phyloP scores from a whole-genome alignment of 495 filamentous ascomycete genomes.

The Hamigera avellanea region DNA sequence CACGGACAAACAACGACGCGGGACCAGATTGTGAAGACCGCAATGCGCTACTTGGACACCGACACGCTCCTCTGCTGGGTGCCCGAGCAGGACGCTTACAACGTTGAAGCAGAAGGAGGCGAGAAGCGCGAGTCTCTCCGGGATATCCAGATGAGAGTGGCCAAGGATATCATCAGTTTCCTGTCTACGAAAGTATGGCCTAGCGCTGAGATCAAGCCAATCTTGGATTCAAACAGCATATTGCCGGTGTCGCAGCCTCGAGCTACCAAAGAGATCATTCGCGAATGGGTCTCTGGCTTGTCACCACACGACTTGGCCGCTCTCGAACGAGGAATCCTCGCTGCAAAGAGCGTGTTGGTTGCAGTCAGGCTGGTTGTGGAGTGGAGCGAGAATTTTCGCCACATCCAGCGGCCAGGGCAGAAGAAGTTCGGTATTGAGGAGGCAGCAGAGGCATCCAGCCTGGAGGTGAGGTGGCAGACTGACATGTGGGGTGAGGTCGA shows the following conservation, averaged over 20 bases:
- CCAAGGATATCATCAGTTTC: constrained; percentile 55
- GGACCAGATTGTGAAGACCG: constrained; percentile 46
- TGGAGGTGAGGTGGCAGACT: constrained; percentile 89
- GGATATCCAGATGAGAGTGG: constrained; percentile 56
- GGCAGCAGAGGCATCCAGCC: constrained; percentile 61
- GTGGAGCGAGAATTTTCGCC: constrained; percentile 67
- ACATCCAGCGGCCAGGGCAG: constrained; percentile 19
- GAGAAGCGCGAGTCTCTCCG: constrained; percentile 43
- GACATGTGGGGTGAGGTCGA: constrained; percentile 91
- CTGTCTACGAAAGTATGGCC: constrained; percentile 74
- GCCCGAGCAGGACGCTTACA: constrained; percentile 37
- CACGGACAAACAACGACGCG: constrained; percentile 31
- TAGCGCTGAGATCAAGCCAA: constrained; percentile 61
- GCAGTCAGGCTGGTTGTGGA: constrained; percentile 69
- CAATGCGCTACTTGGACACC: constrained; percentile 81
- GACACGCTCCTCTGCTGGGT: constrained; percentile 94
- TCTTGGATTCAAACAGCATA: constrained; percentile 62
- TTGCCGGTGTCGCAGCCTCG: constrained; percentile 58
- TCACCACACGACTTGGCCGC: constrained; percentile 71
- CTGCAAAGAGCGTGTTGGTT: constrained; percentile 73
- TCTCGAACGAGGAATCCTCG: constrained; percentile 71
- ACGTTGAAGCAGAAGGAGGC: constrained; percentile 17
- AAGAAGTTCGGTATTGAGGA: constrained; percentile 43
- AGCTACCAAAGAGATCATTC: constrained; percentile 61
- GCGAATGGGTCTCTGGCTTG: constrained; percentile 65